A percentile compares a stretch with the other conserved stretches of the same genome.
These are phyloP conservation scores for Coemansia sp. DNA, from an alignment of 192 early-diverging fungal genomes.

Conservation along the genomic window DNA sequence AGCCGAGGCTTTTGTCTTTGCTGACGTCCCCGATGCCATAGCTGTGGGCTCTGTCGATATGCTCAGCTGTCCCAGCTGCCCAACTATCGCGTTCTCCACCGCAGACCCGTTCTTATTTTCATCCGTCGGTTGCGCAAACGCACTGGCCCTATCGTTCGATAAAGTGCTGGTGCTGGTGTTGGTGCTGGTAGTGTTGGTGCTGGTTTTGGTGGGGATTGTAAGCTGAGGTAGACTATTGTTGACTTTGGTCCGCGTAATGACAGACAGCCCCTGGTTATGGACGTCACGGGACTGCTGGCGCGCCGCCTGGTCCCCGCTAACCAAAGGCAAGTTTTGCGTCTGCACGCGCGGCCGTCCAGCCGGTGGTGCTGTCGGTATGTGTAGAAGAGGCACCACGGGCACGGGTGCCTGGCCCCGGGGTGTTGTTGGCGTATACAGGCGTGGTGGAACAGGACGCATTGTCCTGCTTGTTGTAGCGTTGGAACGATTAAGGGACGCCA, in stretches of 20 bases:
- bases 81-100: slow-evolving; percentile 12
- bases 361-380: slow-evolving; percentile 1
- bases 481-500: slow-evolving; percentile 55
- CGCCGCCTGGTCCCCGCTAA: slow-evolving; percentile 38
- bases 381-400: slow-evolving; percentile 3
- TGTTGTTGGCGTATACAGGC: slow-evolving; percentile 48
- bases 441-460: slow-evolving; percentile 18
- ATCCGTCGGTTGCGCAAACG: background rate
- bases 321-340: slow-evolving; percentile 25
- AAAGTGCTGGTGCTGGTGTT: too few species aligned
- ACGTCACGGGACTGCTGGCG: slow-evolving; percentile 50
- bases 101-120: background rate
- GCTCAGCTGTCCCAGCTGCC: slow-evolving; percentile 31
- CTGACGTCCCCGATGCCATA: too few species aligned
- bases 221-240: too few species aligned
- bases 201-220: too few species aligned
- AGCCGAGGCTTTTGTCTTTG: background rate
- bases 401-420: slow-evolving; percentile 36
- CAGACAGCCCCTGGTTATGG: slow-evolving; percentile 26
- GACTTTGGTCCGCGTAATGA: background rate
- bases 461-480: slow-evolving; percentile 50
- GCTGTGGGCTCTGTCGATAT: background rate
- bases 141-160: background rate
- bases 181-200: too few species aligned
- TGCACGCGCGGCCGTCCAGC: slow-evolving; percentile 28